Evolutionary conservation across 2,329 filamentous ascomycete species (phyloP).

Genomic region (Rhinocladiella similis): DNA sequence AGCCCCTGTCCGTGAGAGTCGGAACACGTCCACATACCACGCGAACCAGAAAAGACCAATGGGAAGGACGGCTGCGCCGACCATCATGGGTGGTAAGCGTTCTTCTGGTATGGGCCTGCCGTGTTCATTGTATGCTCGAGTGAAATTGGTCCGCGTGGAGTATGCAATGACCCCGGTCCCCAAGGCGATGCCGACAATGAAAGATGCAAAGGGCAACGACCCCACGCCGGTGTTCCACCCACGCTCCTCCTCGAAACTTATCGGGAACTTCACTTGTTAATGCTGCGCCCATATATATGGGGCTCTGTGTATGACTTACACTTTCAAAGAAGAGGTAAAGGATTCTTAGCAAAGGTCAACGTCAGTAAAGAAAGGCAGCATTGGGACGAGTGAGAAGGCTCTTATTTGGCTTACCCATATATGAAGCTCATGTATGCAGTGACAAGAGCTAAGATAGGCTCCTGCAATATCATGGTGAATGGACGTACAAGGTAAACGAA

Average conservation of each 20-base stretch:
- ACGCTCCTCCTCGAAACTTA: constrained; percentile 40
- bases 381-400: background rate
- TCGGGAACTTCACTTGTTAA: constrained; percentile 33
- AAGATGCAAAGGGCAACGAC: constrained; percentile 40
- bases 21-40: constrained; percentile 36
- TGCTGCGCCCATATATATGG: background rate
- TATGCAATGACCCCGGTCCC: constrained; percentile 41
- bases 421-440: constrained; percentile 46
- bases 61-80: constrained; percentile 44
- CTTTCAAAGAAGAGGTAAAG: constrained; percentile 40
- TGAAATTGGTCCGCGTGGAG: constrained; percentile 43
- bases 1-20: background rate
- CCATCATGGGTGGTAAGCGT: constrained; percentile 47
- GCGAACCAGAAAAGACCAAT: constrained; percentile 50
- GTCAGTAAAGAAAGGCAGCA: background rate
- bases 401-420: constrained; percentile 29
- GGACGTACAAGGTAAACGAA: constrained; percentile 48
- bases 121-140: constrained; percentile 40
- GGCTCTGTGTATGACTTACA: background rate
- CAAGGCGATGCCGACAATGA: constrained; percentile 33
- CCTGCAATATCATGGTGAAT: constrained; percentile 48
- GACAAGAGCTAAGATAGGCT: constrained; percentile 51
- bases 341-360: constrained; percentile 22
- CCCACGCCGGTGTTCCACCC: constrained; percentile 41
- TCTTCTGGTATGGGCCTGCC: constrained; percentile 41